Percentiles rank a stretch among this genome's conserved stretches.
These are phyloP conservation scores for Fusarium sarcochroum DNA, from an alignment of 2,329 filamentous ascomycete genomes.

Conservation along the genomic window DNA sequence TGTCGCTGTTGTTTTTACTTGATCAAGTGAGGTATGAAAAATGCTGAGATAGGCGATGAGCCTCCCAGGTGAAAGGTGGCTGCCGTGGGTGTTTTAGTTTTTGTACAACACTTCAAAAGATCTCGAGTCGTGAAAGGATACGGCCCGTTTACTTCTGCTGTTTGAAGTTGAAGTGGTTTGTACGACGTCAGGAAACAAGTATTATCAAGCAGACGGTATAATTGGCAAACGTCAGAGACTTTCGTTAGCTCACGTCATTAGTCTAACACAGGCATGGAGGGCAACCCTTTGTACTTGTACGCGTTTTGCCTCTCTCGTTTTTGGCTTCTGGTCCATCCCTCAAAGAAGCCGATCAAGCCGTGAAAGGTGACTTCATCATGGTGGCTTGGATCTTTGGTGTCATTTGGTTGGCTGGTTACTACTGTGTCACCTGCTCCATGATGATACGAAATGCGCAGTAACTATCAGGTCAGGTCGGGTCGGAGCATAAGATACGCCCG, in stretches of 20 bases:
- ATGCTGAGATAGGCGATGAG: neutral
- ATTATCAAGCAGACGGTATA: neutral
- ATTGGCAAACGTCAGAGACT: constrained; percentile 33
- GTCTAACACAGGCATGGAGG: constrained; percentile 2
- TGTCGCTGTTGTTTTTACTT: neutral
- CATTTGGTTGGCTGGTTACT: constrained; percentile 18
- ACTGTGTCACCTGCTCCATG: constrained; percentile 6
- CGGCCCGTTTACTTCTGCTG: neutral
- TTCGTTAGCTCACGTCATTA: constrained; percentile 34
- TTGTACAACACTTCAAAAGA: neutral
- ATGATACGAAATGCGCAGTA: constrained; percentile 14
- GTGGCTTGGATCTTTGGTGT: constrained; percentile 38
- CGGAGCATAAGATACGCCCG: constrained; percentile 5
- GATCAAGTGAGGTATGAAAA: neutral
- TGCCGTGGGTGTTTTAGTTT: neutral
- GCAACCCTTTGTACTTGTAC: constrained; percentile 34
- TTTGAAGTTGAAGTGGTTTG: neutral
- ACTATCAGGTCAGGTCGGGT: neutral
- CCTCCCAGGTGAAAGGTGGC: neutral
- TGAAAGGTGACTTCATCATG: constrained; percentile 40
- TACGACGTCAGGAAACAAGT: constrained; percentile 3
- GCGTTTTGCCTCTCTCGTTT: constrained; percentile 1
- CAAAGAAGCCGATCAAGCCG: constrained; percentile 27
- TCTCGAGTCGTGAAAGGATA: neutral
- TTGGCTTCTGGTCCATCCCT: constrained; percentile 22